phyloP scores from a whole-genome alignment of 108 stramenopile species.

The Schizochytrium sp. region DNA sequence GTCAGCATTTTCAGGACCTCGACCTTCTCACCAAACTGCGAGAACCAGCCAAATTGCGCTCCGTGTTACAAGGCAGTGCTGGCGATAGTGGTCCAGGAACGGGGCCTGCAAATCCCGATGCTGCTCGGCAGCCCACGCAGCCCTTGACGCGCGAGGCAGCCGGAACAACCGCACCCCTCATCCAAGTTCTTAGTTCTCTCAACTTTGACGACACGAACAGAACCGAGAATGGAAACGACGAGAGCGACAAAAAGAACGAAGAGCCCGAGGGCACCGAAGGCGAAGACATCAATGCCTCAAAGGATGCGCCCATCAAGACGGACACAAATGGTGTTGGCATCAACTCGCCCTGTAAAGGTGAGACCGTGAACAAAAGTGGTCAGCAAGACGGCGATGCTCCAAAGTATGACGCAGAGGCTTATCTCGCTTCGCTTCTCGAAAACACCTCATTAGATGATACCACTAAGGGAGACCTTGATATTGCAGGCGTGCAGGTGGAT shows the following conservation, averaged over 20 bases:
- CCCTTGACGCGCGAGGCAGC: neutral
- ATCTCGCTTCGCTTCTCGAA: neutral
- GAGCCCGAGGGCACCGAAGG: too few relatives aligned
- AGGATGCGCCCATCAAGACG: too few relatives aligned
- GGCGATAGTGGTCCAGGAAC: neutral
- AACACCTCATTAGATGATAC: neutral
- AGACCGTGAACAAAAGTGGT: too few relatives aligned
- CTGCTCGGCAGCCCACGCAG: neutral
- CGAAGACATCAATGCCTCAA: too few relatives aligned
- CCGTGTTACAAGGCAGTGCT: neutral
- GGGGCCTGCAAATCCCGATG: neutral
- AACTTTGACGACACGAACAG: neutral
- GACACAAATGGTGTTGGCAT: too few relatives aligned
- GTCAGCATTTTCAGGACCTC: conserved; percentile 7
- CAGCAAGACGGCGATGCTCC: too few relatives aligned
- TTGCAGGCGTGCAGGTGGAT: neutral
- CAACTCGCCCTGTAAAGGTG: too few relatives aligned
- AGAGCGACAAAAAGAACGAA: too few relatives aligned
- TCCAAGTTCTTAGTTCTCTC: neutral
- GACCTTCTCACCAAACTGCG: conserved; percentile 8
- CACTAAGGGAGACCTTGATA: too few relatives aligned
- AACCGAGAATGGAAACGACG: neutral
- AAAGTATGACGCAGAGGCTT: neutral
- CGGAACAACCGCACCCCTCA: neutral
- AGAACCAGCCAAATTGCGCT: neutral